phyloP scores from a whole-genome alignment of 306 rosid genomes.

The Lupinus albus region DNA sequence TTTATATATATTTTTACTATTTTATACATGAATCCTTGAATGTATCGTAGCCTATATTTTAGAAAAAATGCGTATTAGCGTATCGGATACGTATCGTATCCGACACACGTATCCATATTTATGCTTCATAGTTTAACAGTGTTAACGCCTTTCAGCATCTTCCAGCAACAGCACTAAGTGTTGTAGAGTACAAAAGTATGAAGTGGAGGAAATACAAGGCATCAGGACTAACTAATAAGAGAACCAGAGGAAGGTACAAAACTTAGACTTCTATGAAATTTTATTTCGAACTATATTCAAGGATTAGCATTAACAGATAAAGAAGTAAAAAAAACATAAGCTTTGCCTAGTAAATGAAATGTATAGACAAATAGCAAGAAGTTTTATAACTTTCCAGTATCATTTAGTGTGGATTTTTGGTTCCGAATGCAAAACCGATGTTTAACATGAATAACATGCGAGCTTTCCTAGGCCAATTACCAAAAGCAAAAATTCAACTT shows the following conservation, averaged over 20 bases:
- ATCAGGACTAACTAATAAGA: constrained; percentile 20
- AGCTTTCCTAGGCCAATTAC: no score
- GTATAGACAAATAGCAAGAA: background rate
- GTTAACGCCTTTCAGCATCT: constrained; percentile 11
- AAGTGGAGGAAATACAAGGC: constrained; percentile 18
- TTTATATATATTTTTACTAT: no score
- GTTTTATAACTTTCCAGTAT: background rate
- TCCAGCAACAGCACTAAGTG: background rate
- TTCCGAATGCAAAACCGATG: background rate
- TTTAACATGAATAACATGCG: no score
- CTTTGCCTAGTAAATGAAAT: background rate
- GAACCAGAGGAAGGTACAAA: background rate
- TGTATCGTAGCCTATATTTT: no score
- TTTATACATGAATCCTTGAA: no score
- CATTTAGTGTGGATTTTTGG: background rate
- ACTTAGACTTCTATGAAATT: background rate
- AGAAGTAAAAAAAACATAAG: background rate
- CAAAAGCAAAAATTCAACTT: background rate
- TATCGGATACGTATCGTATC: no score
- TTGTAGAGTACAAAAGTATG: background rate
- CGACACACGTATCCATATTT: no score
- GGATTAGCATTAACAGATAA: background rate
- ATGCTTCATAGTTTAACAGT: no score
- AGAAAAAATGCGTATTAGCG: no score
- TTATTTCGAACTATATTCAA: background rate